Evolutionary conservation across 805 yeast species (phyloP).

Genomic region (Nakazawaea peltata): DNA sequence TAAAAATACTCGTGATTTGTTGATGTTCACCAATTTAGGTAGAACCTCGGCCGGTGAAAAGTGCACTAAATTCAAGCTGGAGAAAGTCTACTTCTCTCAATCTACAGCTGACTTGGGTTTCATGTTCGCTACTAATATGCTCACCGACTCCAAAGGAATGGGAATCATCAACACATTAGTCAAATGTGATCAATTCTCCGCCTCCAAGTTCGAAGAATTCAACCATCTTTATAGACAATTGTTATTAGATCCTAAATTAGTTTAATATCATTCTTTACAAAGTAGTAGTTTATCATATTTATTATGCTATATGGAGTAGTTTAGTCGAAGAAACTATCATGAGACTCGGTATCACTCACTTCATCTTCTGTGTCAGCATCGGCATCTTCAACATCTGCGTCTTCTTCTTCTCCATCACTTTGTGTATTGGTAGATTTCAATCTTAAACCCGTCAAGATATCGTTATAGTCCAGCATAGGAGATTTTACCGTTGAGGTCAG

Average conservation of each 20-base stretch:
- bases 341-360: not conserved
- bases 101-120: constrained; percentile 1
- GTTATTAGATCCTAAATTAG: constrained; percentile 1
- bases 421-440: not conserved
- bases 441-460: constrained; percentile 4
- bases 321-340: not conserved
- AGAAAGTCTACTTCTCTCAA: constrained; percentile 2
- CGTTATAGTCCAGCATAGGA: not conserved
- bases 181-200: constrained; percentile 1
- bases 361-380: not conserved
- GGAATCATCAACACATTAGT: constrained; percentile 6
- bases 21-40: constrained; percentile 8
- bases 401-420: not conserved
- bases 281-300: not conserved
- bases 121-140: constrained; percentile 2
- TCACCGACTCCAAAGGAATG: constrained; percentile 5
- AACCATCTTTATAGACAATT: not conserved
- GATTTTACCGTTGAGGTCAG: not conserved
- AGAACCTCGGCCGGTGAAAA: not conserved
- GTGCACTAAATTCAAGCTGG: not conserved
- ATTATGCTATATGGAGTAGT: too few relatives aligned
- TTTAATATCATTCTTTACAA: not conserved
- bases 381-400: not conserved
- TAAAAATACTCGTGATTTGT: not conserved
- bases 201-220: not conserved